A percentile compares a stretch with the other conserved stretches of the same genome.
phyloP scores from a whole-genome alignment of 257 asterid genomes.

The Vinca minor region DNA sequence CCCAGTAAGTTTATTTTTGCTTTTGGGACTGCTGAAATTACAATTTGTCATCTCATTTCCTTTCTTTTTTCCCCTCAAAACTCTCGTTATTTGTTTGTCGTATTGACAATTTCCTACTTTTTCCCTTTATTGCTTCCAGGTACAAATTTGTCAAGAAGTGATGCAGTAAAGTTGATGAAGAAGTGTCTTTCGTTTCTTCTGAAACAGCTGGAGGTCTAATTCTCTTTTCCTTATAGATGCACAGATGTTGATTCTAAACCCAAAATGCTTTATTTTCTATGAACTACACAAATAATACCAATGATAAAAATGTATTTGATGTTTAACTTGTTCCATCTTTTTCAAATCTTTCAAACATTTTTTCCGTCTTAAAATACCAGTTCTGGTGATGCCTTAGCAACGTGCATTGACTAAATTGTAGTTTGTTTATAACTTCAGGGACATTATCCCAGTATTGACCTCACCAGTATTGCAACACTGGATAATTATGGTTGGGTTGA shows the following conservation, averaged over 20 bases:
- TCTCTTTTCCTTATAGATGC: conserved; percentile 6
- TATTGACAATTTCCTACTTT: conserved; percentile 14
- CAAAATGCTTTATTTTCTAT: background rate
- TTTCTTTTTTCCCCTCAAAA: background rate
- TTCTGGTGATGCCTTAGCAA: background rate
- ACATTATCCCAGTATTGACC: conserved; percentile 29
- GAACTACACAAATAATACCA: background rate
- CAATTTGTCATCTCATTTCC: background rate
- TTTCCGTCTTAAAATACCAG: background rate
- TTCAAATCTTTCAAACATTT: background rate
- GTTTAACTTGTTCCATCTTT: background rate
- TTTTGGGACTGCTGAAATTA: background rate
- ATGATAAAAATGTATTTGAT: background rate
- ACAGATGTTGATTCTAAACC: background rate
- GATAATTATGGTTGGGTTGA: conserved; percentile 67
- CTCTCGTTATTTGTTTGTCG: conserved; percentile 5
- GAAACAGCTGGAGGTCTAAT: conserved; percentile 58
- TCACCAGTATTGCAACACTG: conserved; percentile 36
- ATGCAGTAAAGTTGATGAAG: conserved; percentile 58
- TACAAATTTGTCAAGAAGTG: conserved; percentile 64
- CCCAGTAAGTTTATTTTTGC: background rate
- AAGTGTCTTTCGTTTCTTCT: conserved; percentile 62
- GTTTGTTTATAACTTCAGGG: conserved; percentile 37
- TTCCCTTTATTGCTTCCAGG: conserved; percentile 35
- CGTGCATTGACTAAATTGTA: background rate